phyloP scores from a whole-genome alignment of 192 early-diverging fungal genomes.

The Coemansia sp. region DNA sequence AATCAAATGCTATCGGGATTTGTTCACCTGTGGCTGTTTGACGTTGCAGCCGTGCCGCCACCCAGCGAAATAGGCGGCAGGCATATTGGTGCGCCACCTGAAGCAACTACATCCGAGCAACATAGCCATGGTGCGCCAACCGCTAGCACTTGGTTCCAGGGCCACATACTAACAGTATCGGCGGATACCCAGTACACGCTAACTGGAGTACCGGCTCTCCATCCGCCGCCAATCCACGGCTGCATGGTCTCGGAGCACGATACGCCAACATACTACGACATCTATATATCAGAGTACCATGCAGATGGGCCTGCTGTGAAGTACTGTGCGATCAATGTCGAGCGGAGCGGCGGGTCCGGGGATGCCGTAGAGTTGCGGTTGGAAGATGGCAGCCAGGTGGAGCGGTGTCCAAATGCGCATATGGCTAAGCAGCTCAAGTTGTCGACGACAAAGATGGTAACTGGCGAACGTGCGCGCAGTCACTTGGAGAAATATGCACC shows the following conservation, averaged over 20 bases:
- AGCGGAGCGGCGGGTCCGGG: conserved; percentile 36
- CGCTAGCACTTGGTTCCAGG: conserved; percentile 34
- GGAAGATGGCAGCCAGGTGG: background rate
- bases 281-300: conserved; percentile 27
- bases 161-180: conserved; percentile 19
- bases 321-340: conserved; percentile 29
- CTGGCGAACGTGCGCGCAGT: conserved; percentile 22
- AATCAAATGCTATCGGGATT: conserved; percentile 21
- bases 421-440: conserved; percentile 8
- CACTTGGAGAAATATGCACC: conserved; percentile 34
- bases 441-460: conserved; percentile 34
- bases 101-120: background rate
- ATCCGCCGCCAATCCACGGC: conserved; percentile 31
- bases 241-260: conserved; percentile 40
- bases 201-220: conserved; percentile 25
- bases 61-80: conserved; percentile 11
- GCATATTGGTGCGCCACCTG: background rate
- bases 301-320: background rate
- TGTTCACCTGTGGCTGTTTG: conserved; percentile 35
- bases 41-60: conserved; percentile 13
- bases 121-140: conserved; percentile 7
- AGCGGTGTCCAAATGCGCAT: background rate
- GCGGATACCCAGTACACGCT: conserved; percentile 20
- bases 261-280: conserved; percentile 35
- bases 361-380: conserved; percentile 35